Percentiles rank a stretch among this genome's conserved stretches.
Evolutionary conservation across 345 rosid genomes (phyloP).

Genomic region (Corchorus olitorius): DNA sequence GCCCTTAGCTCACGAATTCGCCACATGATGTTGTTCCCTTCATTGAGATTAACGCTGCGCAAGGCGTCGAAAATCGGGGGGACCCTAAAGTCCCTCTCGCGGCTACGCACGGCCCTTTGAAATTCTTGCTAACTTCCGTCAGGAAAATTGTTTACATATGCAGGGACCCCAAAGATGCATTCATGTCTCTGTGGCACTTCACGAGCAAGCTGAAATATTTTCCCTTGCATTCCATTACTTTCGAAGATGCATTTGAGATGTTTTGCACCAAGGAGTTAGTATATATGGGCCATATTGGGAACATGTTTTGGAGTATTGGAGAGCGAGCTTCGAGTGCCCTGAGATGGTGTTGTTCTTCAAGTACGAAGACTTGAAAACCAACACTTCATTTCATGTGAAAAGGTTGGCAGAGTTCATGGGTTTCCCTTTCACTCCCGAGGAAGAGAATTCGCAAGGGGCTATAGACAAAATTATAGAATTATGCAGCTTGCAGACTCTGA

Average conservation of each 20-base stretch:
- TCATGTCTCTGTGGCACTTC: slow-evolving; percentile 36
- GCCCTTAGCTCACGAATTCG: slow-evolving; percentile 21
- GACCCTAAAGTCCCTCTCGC: slow-evolving; percentile 13
- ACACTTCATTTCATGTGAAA: slow-evolving; percentile 18
- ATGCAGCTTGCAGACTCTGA: slow-evolving; percentile 43
- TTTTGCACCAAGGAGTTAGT: slow-evolving; percentile 31
- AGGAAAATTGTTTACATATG: slow-evolving; percentile 29
- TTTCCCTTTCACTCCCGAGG: slow-evolving; percentile 26
- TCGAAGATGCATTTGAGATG: slow-evolving; percentile 31
- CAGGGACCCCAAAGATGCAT: slow-evolving; percentile 31
- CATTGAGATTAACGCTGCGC: not conserved
- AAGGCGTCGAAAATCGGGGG: slow-evolving; percentile 15
- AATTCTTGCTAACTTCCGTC: slow-evolving; percentile 18
- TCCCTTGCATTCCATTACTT: not conserved
- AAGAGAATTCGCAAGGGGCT: slow-evolving; percentile 25
- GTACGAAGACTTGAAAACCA: slow-evolving; percentile 30
- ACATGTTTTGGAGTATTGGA: slow-evolving; percentile 27
- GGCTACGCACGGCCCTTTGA: slow-evolving; percentile 27
- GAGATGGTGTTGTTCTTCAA: no score
- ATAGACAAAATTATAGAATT: slow-evolving; percentile 31
- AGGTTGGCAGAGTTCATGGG: slow-evolving; percentile 36
- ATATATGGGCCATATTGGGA: slow-evolving; percentile 31
- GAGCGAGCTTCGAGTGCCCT: slow-evolving; percentile 25
- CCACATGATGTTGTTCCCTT: slow-evolving; percentile 26
- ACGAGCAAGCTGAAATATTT: not conserved